Conservation (phyloP, 148 eudicot species). For the Camellia sinensis region DNA sequence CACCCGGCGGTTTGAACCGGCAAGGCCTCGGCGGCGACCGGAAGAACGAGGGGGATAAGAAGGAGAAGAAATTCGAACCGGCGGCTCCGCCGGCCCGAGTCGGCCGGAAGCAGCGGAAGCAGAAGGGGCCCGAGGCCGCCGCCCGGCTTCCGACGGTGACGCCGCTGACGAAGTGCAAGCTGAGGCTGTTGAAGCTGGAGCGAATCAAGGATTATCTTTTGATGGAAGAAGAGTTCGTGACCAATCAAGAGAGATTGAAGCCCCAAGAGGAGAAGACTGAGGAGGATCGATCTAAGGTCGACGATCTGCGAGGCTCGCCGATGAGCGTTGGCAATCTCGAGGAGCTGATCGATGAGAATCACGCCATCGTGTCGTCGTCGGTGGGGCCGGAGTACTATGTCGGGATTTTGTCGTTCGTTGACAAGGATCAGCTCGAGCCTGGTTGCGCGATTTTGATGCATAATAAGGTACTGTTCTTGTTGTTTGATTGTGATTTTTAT, state of each 20-base stretch:
- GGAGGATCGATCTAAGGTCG: slow-evolving; percentile 88
- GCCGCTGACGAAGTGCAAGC: slow-evolving; percentile 78
- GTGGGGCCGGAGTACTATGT: slow-evolving; percentile 99
- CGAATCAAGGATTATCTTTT: slow-evolving; percentile 76
- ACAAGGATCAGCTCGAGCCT: slow-evolving; percentile 96
- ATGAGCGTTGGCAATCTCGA: slow-evolving; percentile 96
- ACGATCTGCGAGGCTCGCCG: slow-evolving; percentile 86
- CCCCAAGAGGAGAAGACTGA: slow-evolving; percentile 96
- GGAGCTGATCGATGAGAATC: slow-evolving; percentile 98
- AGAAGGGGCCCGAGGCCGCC: slow-evolving; percentile 78
- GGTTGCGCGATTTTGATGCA: slow-evolving; percentile 95
- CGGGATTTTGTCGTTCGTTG: slow-evolving; percentile 76
- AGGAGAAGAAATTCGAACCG: slow-evolving; percentile 84
- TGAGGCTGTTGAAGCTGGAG: slow-evolving; percentile 74
- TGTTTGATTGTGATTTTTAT: slow-evolving; percentile 10
- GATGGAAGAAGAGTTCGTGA: slow-evolving; percentile 97
- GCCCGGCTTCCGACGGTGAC: slow-evolving; percentile 77
- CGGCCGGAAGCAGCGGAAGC: slow-evolving; percentile 88
- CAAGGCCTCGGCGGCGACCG: slow-evolving; percentile 55
- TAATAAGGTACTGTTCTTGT: slow-evolving; percentile 61
- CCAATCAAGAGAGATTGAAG: slow-evolving; percentile 84
- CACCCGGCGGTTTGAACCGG: slow-evolving; percentile 66
- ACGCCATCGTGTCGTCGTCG: slow-evolving; percentile 84
- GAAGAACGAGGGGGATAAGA: slow-evolving; percentile 58
- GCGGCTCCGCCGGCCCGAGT: slow-evolving; percentile 87